These are phyloP conservation scores for Carallia brachiata DNA, from an alignment of 345 rosid genomes.

Conservation along the genomic window DNA sequence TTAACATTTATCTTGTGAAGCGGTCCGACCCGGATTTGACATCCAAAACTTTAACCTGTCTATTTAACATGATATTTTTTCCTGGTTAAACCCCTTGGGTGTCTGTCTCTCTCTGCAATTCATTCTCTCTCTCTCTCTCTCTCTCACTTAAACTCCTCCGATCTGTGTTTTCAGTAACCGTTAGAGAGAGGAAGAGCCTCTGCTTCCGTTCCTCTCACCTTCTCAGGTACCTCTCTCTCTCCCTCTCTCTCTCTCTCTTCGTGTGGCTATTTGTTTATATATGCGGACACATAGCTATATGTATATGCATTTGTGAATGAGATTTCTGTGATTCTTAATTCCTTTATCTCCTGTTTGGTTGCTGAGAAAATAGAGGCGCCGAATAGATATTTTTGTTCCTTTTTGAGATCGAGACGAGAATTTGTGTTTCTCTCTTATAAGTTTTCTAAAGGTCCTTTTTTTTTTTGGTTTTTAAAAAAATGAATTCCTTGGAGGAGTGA, in stretches of 20 bases:
- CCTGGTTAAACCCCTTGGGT: conserved; percentile 17
- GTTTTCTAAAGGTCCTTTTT: too few relatives aligned
- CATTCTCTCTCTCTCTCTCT: neutral
- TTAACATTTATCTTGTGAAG: too few relatives aligned
- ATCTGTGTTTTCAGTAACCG: conserved; percentile 26
- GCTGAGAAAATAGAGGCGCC: neutral
- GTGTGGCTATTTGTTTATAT: conserved; percentile 2
- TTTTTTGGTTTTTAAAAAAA: too few relatives aligned
- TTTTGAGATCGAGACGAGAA: neutral
- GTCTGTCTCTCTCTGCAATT: too few relatives aligned
- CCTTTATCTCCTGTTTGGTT: neutral
- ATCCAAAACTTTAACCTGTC: too few relatives aligned
- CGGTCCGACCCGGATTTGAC: too few relatives aligned
- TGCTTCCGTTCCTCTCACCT: neutral
- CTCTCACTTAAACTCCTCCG: conserved; percentile 21
- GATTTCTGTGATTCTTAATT: neutral
- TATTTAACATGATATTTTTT: neutral
- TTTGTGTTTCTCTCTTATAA: too few relatives aligned
- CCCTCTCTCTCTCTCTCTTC: too few relatives aligned
- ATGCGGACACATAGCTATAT: neutral
- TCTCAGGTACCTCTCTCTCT: conserved; percentile 13
- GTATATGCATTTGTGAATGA: too few relatives aligned
- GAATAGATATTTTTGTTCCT: too few relatives aligned
- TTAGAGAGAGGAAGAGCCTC: conserved; percentile 24
- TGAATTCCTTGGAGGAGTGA: too few relatives aligned